A percentile compares a stretch with the other conserved stretches of the same genome.
Evolutionary conservation across 306 rosid genomes (phyloP).

Genomic region (Astragalus glycyphyllos): DNA sequence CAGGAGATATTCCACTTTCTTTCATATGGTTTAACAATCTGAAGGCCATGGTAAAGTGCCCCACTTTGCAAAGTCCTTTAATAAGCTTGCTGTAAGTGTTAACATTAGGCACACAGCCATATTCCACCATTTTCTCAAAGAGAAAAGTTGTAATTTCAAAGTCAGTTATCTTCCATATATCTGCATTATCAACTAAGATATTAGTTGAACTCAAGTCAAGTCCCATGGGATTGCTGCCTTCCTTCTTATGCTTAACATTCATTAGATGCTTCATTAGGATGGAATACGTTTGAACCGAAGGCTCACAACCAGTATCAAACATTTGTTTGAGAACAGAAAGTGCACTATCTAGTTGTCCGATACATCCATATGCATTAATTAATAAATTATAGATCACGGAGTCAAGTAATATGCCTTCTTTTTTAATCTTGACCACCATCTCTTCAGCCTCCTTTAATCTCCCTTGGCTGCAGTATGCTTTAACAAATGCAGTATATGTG

Average conservation of each 20-base stretch:
- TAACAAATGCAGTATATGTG: conserved; percentile 73
- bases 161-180: conserved; percentile 68
- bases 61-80: conserved; percentile 72
- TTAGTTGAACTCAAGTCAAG: conserved; percentile 43
- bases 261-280: conserved; percentile 69
- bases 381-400: conserved; percentile 59
- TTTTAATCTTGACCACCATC: conserved; percentile 60
- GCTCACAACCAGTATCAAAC: conserved; percentile 69
- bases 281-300: conserved; percentile 64
- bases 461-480: conserved; percentile 74
- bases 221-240: conserved; percentile 35
- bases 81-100: conserved; percentile 73
- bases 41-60: conserved; percentile 54
- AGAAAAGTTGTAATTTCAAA: conserved; percentile 58
- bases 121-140: conserved; percentile 66
- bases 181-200: conserved; percentile 44
- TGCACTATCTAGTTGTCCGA: conserved; percentile 67
- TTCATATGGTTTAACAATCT: conserved; percentile 63
- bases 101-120: conserved; percentile 68
- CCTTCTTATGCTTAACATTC: conserved; percentile 44
- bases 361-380: conserved; percentile 63
- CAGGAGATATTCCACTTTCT: conserved; percentile 60
- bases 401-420: conserved; percentile 68
- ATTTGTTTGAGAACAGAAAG: conserved; percentile 74
- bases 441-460: conserved; percentile 75